Base-by-base conservation (phyloP, 805 yeast genomes). In the Schwanniomyces polymorphus region DNA sequence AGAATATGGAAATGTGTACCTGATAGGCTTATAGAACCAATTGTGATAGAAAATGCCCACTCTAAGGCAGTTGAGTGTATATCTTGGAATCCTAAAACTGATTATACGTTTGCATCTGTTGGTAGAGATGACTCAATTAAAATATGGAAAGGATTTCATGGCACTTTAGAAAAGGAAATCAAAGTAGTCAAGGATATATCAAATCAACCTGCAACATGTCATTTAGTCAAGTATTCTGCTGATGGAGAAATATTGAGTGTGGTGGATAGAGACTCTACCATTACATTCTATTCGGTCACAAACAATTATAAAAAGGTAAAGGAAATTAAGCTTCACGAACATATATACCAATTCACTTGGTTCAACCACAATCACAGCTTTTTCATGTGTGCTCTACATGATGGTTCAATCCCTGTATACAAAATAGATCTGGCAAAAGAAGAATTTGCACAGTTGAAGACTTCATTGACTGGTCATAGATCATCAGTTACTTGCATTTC, bases 41-140 rank as follows among this genome's bases (percentile, higher is more conserved):
- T 68, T 2, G 56, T 58, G 10, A 67, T 81, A 17, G 75, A 69
- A 35, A 61, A 62, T 27, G 68, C 76, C 2, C 83, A 79, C 50
- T 48, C 52, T 3, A 61, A 61, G 41, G 54, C 70, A 1, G 75
- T 76, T 17, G 75, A 71, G 44, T 50, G 69, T 18, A 48, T 82
- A 7, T 54, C 73, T 2, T 82, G 84, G 84, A 66, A 75, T 41
- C 84, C 86, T 0, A 57, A 57, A 16, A 58, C 68, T 26, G 79
- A 80, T 26, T 67, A 67, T 37, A 54, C 67, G 10, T 66, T 82
- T 44, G 82, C 78, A 3, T 67, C 79, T 5, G 81, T 77, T 29
- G 81, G 81, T 5, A 54, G 69, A 26, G 86, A 80, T 53, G 67
- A 68, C 10, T 54, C 50, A 38, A 63, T 82, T 31, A 75, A 76